Base-by-base conservation (phyloP, 2,329 filamentous ascomycete species). In the Epichloe coenophiala region DNA sequence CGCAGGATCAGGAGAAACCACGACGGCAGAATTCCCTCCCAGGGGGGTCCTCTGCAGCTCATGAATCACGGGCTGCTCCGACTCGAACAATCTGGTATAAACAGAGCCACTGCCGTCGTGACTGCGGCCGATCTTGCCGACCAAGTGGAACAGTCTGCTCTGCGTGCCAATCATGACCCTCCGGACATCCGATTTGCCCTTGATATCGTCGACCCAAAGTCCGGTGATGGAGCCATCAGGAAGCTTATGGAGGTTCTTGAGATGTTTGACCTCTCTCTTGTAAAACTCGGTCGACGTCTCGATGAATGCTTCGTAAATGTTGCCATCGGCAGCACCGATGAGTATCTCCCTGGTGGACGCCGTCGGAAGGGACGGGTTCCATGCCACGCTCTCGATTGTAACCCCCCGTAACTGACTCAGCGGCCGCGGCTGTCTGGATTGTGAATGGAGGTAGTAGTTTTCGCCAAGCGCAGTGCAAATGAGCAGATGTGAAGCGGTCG, bases 381-480 rank as follows among this genome's bases (percentile, higher is more conserved):
- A 98, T 37, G 91, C 89, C 54, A 98, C 76, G 55, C 85, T 86
- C 66, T 96, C 90, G 53, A 98, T 88, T 8, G 81, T 75, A 13
- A 96, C 88, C 31, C 88, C 23, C 88, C 91, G 91, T 49, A 98
- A 70, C 51, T 88, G 80, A 13, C 85, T 82, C 37, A 98, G 74
- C 7, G 84, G 78, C 56, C 93, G 88, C 2, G 91, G 89, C 57
- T 90, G 85, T 58, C 88, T 85, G 36, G 90, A 93, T 65, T 97
- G 91, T 11, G 89, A 91, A 66, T 98, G 93, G 9, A 98, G 84
- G 68, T 98, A 98, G 72, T 90, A 98, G 70, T 95, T 97, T 68
- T 98, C 93, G 64, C 89, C 89, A 40, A 89, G 79, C 5, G 88
- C 85, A 3, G 93, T 98, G 64, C 86, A 89, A 58, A 98, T 82